These are phyloP conservation scores for Gnomoniopsis sp. DNA, from an alignment of 2,329 filamentous ascomycete genomes.

Conservation along the genomic window DNA sequence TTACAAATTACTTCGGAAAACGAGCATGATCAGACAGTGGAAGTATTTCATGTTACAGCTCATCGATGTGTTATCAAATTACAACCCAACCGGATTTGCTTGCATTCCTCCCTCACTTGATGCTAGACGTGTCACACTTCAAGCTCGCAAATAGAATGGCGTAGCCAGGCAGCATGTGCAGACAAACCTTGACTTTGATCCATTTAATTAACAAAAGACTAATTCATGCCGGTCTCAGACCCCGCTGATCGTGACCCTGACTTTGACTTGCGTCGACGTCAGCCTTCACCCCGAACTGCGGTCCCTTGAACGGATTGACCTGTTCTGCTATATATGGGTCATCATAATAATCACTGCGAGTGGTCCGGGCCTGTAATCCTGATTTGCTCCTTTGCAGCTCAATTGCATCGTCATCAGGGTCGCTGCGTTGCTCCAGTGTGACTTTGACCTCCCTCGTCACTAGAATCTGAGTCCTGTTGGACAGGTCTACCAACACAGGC, in stretches of 20 bases:
- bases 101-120: no score
- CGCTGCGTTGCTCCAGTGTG: conserved; percentile 10
- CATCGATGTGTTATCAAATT: background rate
- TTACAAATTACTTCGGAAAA: conserved; percentile 54
- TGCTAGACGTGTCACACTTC: no score
- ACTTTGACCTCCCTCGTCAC: conserved; percentile 15
- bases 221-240: no score
- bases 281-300: conserved; percentile 6
- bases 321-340: conserved; percentile 12
- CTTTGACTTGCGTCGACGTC: background rate
- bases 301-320: conserved; percentile 10
- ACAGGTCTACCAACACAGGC: conserved; percentile 20
- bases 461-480: conserved; percentile 4
- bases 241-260: no score
- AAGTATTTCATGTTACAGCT: background rate
- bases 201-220: no score
- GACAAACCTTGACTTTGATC: no score
- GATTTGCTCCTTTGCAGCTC: conserved; percentile 13
- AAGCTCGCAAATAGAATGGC: no score
- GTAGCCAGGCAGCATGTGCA: no score
- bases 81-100: no score
- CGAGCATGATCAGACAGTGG: conserved; percentile 16
- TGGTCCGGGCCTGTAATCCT: background rate
- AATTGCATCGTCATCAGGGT: conserved; percentile 12
- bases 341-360: background rate